Conservation (phyloP, 2,329 filamentous ascomycete species). For the Fusarium citri region DNA sequence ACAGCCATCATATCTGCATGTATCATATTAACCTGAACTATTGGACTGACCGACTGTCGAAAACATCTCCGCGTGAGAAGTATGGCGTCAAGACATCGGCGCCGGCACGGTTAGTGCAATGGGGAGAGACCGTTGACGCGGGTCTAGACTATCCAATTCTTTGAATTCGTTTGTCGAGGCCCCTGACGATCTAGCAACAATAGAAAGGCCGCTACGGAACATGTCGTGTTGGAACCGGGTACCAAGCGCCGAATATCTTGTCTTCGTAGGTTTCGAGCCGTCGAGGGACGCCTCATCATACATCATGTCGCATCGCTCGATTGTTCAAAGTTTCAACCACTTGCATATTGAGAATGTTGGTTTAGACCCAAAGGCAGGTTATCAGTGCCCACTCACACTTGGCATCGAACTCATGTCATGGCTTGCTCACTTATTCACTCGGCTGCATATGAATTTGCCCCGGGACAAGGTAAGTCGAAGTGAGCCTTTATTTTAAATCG, state of each 20-base stretch:
- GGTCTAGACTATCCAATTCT: constrained; percentile 37
- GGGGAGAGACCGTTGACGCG: constrained; percentile 33
- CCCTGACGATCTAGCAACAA: constrained; percentile 36
- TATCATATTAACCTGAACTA: constrained; percentile 15
- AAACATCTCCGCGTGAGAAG: constrained; percentile 18
- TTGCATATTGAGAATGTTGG: constrained; percentile 27
- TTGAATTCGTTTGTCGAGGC: constrained; percentile 8
- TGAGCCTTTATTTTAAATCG: constrained; percentile 21
- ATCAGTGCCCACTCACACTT: constrained; percentile 35
- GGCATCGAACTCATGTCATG: constrained; percentile 17
- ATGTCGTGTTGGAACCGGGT: constrained; percentile 30
- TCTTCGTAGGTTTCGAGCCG: constrained; percentile 16
- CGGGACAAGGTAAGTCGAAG: constrained; percentile 14
- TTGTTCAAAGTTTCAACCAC: constrained; percentile 32
- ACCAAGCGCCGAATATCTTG: constrained; percentile 15
- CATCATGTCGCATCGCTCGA: constrained; percentile 25
- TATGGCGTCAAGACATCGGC: constrained; percentile 35
- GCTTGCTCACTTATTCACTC: constrained; percentile 5
- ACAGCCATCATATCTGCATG: constrained; percentile 2
- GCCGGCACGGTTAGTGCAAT: constrained; percentile 31
- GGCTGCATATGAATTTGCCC: constrained; percentile 28
- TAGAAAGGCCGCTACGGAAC: constrained; percentile 23
- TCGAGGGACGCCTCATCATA: constrained; percentile 15
- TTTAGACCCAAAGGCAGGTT: constrained; percentile 21
- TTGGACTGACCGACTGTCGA: constrained; percentile 22